Evolutionary conservation across 169 alveolate genomes (phyloP).

Genomic region (Amoebophrya sp.): DNA sequence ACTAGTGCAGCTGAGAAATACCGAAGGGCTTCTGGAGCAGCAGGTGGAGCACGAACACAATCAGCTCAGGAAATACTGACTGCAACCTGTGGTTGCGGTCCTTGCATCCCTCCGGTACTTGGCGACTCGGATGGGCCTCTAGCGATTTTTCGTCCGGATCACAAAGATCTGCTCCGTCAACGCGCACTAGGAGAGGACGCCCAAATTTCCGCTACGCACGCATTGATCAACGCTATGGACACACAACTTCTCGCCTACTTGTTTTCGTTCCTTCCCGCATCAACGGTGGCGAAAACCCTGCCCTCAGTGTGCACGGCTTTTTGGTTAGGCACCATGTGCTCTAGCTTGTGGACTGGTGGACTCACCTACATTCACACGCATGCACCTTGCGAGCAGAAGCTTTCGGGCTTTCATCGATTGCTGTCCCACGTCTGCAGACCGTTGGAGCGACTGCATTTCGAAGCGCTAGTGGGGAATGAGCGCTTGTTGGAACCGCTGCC

Average conservation of each 20-base stretch:
- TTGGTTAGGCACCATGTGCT: background rate
- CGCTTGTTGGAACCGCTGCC: slow-evolving; percentile 4
- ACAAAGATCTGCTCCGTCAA: no score
- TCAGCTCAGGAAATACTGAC: no score
- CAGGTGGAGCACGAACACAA: no score
- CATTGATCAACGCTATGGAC: background rate
- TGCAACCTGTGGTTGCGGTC: no score
- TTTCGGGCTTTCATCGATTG: background rate
- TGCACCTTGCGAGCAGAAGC: background rate
- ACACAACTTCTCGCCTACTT: background rate
- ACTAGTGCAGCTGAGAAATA: no score
- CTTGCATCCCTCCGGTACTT: no score
- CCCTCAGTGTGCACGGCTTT: background rate
- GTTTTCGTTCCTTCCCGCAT: background rate
- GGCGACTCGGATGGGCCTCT: no score
- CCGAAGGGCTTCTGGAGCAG: no score
- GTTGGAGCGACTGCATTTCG: background rate
- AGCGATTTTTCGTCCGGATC: no score
- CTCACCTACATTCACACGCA: background rate
- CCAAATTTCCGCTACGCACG: background rate
- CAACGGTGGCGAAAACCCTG: background rate
- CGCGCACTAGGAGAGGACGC: background rate
- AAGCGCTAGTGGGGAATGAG: background rate
- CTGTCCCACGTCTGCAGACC: background rate
- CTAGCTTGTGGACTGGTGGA: background rate